Conservation (phyloP, 176 grass and related monocot species). For the Oryza rufipogon region DNA sequence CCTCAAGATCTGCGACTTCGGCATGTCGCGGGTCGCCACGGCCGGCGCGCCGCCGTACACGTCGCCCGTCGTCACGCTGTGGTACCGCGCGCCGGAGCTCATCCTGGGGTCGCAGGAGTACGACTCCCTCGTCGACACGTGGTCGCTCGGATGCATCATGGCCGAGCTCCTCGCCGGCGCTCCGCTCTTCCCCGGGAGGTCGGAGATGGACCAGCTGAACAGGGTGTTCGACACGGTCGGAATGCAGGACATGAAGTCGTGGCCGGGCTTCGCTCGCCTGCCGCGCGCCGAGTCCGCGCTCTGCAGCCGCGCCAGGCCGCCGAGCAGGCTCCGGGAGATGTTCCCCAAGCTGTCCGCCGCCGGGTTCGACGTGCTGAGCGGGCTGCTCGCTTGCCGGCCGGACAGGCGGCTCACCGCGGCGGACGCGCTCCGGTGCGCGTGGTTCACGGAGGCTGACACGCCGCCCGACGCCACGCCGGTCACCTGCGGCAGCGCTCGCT, state of each 20-base stretch:
- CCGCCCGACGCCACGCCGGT: too few relatives aligned
- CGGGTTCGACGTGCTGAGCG: too few relatives aligned
- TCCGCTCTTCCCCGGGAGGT: constrained; percentile 24
- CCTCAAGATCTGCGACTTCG: constrained; percentile 61
- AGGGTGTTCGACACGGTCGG: constrained; percentile 29
- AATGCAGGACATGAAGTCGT: background rate
- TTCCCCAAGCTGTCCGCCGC: constrained; percentile 20
- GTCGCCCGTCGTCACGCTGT: constrained; percentile 38
- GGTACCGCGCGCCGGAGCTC: constrained; percentile 54
- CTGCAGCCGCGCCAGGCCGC: constrained; percentile 1
- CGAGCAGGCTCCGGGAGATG: constrained; percentile 24
- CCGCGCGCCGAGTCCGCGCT: constrained; percentile 27
- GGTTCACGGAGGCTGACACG: too few relatives aligned
- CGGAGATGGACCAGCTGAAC: constrained; percentile 55
- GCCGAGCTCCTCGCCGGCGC: constrained; percentile 45
- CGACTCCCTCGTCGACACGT: constrained; percentile 45
- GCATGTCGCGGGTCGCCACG: background rate
- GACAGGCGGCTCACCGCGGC: too few relatives aligned
- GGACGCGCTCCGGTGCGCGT: too few relatives aligned
- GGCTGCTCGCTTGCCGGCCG: too few relatives aligned
- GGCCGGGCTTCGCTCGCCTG: constrained; percentile 18
- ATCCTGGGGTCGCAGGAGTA: constrained; percentile 36
- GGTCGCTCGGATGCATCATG: constrained; percentile 54
- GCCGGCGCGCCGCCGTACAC: constrained; percentile 30
- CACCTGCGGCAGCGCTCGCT: too few relatives aligned